Percentiles rank a stretch among this genome's conserved stretches.
These are phyloP conservation scores for Russula earlei DNA, from an alignment of 768 basidiomycete genomes.

Conservation along the genomic window DNA sequence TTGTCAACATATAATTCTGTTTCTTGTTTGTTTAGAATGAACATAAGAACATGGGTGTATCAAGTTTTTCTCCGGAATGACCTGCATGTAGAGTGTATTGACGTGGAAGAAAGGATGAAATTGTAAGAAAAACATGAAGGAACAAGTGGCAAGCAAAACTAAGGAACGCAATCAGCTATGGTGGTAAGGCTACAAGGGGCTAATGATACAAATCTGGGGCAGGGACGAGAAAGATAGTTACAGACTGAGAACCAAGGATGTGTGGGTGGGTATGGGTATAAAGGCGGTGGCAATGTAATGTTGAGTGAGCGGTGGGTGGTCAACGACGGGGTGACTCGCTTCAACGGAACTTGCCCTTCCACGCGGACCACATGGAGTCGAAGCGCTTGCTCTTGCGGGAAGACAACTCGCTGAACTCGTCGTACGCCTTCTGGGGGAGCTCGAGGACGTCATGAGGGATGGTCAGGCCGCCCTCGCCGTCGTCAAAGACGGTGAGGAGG, in stretches of 20 bases:
- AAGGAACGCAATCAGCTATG: background rate
- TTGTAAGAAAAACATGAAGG: background rate
- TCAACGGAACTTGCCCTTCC: slow-evolving; percentile 27
- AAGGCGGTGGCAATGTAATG: background rate
- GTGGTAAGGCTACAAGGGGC: slow-evolving; percentile 6
- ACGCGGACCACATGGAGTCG: slow-evolving; percentile 50
- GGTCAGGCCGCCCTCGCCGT: slow-evolving; percentile 29
- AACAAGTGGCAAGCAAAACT: too few species aligned
- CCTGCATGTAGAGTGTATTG: slow-evolving; percentile 3
- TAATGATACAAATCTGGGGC: slow-evolving; percentile 8
- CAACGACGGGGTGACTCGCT: background rate
- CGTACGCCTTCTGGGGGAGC: slow-evolving; percentile 49
- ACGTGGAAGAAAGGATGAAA: too few species aligned
- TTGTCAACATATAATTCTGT: too few species aligned
- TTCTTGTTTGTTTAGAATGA: background rate
- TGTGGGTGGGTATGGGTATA: background rate
- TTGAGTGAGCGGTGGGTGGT: background rate
- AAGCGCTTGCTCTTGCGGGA: slow-evolving; percentile 44
- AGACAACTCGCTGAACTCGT: slow-evolving; percentile 46
- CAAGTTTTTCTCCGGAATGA: background rate
- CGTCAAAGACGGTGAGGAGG: slow-evolving; percentile 49
- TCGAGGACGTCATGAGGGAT: slow-evolving; percentile 48
- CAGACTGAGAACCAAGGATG: background rate
- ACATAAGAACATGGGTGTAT: slow-evolving; percentile 8
- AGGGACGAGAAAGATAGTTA: background rate